Percentiles rank a stretch among this genome's conserved stretches.
These are phyloP conservation scores for Coniochaeta sp. DNA, from an alignment of 2,329 filamentous ascomycete genomes.

Conservation along the genomic window DNA sequence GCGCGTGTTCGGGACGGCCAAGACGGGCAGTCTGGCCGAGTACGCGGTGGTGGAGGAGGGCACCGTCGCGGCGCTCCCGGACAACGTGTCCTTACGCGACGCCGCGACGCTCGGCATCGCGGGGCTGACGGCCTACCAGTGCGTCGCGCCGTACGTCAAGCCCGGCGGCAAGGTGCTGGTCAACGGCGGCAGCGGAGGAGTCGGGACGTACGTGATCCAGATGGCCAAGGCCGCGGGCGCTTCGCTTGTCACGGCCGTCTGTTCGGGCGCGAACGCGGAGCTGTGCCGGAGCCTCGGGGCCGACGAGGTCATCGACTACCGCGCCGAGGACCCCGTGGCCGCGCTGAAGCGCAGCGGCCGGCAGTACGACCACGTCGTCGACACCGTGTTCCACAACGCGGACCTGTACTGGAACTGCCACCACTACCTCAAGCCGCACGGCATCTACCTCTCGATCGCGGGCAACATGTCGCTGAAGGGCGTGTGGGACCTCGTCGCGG, in stretches of 20 bases:
- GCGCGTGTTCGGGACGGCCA: constrained; percentile 11
- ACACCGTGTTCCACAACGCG: constrained; percentile 14
- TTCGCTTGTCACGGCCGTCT: constrained; percentile 24
- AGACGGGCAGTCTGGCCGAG: constrained; percentile 12
- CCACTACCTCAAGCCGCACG: constrained; percentile 9
- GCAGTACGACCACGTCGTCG: constrained; percentile 18
- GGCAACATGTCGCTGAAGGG: neutral
- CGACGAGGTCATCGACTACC: constrained; percentile 29
- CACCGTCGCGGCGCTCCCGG: neutral
- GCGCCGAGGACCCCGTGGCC: constrained; percentile 7
- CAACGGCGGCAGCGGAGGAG: constrained; percentile 28
- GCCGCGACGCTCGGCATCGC: constrained; percentile 13
- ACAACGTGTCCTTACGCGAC: neutral
- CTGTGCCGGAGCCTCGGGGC: constrained; percentile 26
- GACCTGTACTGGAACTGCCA: constrained; percentile 14
- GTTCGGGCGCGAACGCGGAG: constrained; percentile 24
- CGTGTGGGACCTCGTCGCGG: neutral
- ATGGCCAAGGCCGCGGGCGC: constrained; percentile 24
- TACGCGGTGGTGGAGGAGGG: constrained; percentile 5
- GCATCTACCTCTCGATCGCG: neutral
- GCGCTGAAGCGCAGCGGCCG: constrained; percentile 9
- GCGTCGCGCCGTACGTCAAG: constrained; percentile 11
- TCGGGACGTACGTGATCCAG: constrained; percentile 28
- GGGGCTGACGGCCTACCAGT: constrained; percentile 15
- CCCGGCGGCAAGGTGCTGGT: constrained; percentile 19